phyloP scores from a whole-genome alignment of 257 asterid genomes.

The Leptodermis oblonga region DNA sequence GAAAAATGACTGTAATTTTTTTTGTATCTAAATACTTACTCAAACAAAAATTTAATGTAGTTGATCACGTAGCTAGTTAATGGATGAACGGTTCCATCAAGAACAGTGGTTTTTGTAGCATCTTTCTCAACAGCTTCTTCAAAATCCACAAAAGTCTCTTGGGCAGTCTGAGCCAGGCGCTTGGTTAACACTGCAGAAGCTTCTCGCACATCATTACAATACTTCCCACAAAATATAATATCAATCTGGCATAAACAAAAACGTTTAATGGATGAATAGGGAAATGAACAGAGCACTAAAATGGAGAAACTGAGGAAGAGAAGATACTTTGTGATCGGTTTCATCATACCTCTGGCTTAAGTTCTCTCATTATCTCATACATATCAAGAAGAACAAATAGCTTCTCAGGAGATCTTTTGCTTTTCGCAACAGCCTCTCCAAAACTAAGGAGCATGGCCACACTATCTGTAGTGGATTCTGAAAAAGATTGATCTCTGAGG shows the following conservation, averaged over 20 bases:
- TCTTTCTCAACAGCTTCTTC: constrained; percentile 98
- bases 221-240: constrained; percentile 55
- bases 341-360: constrained; percentile 63
- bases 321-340: neutral
- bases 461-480: constrained; percentile 69
- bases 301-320: neutral
- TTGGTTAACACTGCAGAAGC: constrained; percentile 52
- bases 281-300: neutral
- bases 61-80: constrained; percentile 93
- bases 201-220: constrained; percentile 75
- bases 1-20: neutral
- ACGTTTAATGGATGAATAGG: neutral
- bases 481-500: constrained; percentile 78
- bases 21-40: constrained; percentile 44
- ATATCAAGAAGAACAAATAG: constrained; percentile 89
- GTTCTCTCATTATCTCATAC: constrained; percentile 93
- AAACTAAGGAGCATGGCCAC: constrained; percentile 71
- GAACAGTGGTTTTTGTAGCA: constrained; percentile 89
- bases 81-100: constrained; percentile 99
- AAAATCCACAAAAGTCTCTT: constrained; percentile 89
- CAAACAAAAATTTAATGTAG: constrained; percentile 86
- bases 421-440: constrained; percentile 91
- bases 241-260: constrained; percentile 50
- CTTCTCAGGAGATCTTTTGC: constrained; percentile 93
- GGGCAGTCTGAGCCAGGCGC: constrained; percentile 89